A percentile compares a stretch with the other conserved stretches of the same genome.
Evolutionary conservation across 2,329 filamentous ascomycete genomes (phyloP).

Genomic region (Pseudogymnoascus sp.): DNA sequence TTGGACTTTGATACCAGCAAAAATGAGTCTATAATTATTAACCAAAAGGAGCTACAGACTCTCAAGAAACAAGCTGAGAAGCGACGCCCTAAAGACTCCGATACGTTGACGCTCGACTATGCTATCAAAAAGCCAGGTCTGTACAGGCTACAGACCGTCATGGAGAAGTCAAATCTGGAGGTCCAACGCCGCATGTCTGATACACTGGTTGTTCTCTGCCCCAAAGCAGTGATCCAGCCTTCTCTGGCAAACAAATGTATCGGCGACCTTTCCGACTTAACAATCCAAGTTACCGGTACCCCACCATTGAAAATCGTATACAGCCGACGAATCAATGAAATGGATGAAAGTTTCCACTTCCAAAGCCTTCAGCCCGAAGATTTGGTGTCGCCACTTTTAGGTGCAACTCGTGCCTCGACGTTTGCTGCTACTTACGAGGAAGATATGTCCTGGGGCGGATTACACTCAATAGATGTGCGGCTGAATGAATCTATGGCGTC

Average conservation of each 20-base stretch:
- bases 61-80: constrained; percentile 63
- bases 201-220: constrained; percentile 79
- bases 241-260: constrained; percentile 65
- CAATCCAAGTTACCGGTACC: constrained; percentile 77
- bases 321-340: constrained; percentile 76
- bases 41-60: constrained; percentile 64
- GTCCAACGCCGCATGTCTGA: constrained; percentile 71
- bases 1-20: constrained; percentile 74
- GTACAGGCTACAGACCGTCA: constrained; percentile 75
- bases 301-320: constrained; percentile 91
- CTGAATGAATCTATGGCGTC: constrained; percentile 82
- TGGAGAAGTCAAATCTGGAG: constrained; percentile 91
- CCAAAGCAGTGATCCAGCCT: constrained; percentile 65
- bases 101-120: constrained; percentile 63
- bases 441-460: constrained; percentile 73
- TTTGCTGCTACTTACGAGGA: constrained; percentile 52
- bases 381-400: constrained; percentile 69
- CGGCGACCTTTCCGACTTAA: constrained; percentile 79
- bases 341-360: constrained; percentile 78
- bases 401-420: constrained; percentile 48
- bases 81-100: constrained; percentile 53
- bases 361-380: constrained; percentile 91
- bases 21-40: constrained; percentile 73
- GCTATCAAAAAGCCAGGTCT: constrained; percentile 78
- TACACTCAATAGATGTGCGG: constrained; percentile 68